phyloP scores from a whole-genome alignment of 2,329 filamentous ascomycete species.

The Metarhizium album region DNA sequence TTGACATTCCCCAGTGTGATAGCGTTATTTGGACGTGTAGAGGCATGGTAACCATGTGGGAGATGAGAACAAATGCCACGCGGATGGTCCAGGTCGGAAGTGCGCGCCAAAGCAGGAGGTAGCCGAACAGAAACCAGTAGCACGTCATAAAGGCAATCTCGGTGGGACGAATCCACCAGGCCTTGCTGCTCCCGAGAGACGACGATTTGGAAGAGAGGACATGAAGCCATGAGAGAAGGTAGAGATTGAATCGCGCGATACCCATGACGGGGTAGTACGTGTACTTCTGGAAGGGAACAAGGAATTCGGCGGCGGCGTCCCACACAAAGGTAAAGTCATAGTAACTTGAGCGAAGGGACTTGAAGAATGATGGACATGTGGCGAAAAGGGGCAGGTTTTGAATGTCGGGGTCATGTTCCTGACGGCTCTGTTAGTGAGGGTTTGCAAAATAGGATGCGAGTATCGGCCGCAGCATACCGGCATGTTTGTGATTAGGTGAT shows the following conservation, averaged over 20 bases:
- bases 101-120: constrained; percentile 48
- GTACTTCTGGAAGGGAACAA: constrained; percentile 52
- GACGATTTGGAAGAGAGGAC: constrained; percentile 45
- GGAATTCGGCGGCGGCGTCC: constrained; percentile 47
- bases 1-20: constrained; percentile 63
- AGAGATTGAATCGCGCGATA: constrained; percentile 63
- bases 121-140: constrained; percentile 61
- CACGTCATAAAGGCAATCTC: constrained; percentile 52
- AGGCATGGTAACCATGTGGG: constrained; percentile 55
- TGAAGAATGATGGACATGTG: constrained; percentile 54
- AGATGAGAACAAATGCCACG: constrained; percentile 51
- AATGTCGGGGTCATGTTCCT: constrained; percentile 48
- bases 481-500: constrained; percentile 56
- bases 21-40: constrained; percentile 64
- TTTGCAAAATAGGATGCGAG: constrained; percentile 7
- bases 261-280: constrained; percentile 59
- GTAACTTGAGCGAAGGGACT: constrained; percentile 51
- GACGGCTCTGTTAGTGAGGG: background rate
- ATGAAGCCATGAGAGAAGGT: constrained; percentile 55
- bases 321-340: constrained; percentile 56
- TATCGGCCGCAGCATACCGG: constrained; percentile 24
- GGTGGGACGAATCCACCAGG: constrained; percentile 57
- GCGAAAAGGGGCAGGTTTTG: constrained; percentile 62
- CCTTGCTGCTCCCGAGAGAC: constrained; percentile 42
- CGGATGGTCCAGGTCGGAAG: constrained; percentile 49